Conservation (phyloP, 768 basidiomycete species). For the Holtermannia corniformis region DNA sequence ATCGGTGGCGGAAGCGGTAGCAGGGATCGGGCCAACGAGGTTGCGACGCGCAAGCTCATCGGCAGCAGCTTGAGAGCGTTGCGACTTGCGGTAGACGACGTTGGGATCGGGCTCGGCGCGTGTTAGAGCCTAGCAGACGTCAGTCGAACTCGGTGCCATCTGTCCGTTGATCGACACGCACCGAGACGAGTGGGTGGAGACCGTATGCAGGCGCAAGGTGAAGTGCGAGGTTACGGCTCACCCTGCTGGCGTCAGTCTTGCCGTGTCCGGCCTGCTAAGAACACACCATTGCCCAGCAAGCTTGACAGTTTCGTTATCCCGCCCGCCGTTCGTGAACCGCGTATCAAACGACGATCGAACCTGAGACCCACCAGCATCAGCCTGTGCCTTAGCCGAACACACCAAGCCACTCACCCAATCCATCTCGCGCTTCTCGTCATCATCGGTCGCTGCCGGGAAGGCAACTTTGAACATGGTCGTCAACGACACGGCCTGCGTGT, state of each 20-base stretch:
- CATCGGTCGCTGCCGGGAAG: constrained; percentile 69
- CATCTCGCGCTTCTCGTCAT: constrained; percentile 67
- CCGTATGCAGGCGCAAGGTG: constrained; percentile 60
- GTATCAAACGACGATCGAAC: constrained; percentile 68
- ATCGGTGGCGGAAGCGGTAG: constrained; percentile 27
- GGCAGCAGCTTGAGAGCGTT: constrained; percentile 38
- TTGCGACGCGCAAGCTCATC: constrained; percentile 24
- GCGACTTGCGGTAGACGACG: constrained; percentile 65
- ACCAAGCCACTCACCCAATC: constrained; percentile 50
- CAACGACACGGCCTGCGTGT: constrained; percentile 81
- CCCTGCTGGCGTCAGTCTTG: constrained; percentile 20
- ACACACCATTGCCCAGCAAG: constrained; percentile 75
- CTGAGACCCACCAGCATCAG: constrained; percentile 7
- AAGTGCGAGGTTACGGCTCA: constrained; percentile 49
- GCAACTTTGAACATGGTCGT: constrained; percentile 97
- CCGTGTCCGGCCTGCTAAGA: not conserved
- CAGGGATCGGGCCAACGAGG: constrained; percentile 38
- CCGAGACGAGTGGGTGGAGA: constrained; percentile 46
- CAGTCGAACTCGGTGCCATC: constrained; percentile 8
- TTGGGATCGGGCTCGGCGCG: constrained; percentile 68
- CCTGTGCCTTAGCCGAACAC: not conserved
- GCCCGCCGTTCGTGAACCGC: constrained; percentile 59
- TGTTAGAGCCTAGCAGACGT: constrained; percentile 60
- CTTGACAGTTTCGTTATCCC: constrained; percentile 59
- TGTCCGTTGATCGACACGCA: constrained; percentile 11